Evolutionary conservation across 352 stramenopile species (phyloP), one percentile per base, ranked within the genome.

Genomic region (Pythium biforme): DNA sequence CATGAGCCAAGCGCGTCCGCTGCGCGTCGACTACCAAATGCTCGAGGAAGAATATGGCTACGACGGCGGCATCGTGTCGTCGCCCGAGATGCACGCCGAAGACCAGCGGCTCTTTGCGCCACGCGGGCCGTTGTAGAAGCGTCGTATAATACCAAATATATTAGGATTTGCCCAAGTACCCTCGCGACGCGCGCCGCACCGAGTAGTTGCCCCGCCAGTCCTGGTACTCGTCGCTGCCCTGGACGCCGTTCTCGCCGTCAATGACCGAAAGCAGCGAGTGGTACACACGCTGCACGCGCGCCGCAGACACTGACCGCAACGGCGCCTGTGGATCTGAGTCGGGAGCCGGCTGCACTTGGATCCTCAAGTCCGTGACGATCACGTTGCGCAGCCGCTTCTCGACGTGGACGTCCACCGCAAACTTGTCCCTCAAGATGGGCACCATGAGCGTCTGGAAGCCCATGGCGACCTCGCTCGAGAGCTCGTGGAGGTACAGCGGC

Each of bases 1-100:
- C 1, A 87, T 92, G 79, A 76, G 72, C 47, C 59, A 92, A 49
- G 59, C 71, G 34, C 54, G 59, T 26, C 66, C 79, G 9, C 69
- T 90, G 51, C 73, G 71, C 1, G 72, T 81, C 7, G 79, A 91
- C 48, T 89, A 89, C 63, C 76, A 76, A 1, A 77, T 89, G 74
- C 70, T 87, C 22, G 62, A 69, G 14, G 70, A 77, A 52, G 72
- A 77, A 17, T 50, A 58, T 23, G 59, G 61, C 19, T 52, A 77
- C 64, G 55, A 74, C 59, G 27, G 50, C 34, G 26, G 40, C 26
- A 29, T 70, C 4, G 64, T 86, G 29, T 84, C 67, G 6, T 79
- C 77, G 19, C 75, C 77, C 10, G 71, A 79, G 19, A 65, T 69
- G 54, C 58, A 74, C 43, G 59, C 58, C 19, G 76, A 86, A 66